Base-by-base conservation (phyloP, 2,329 filamentous ascomycete species). In the Colletotrichum falcatum region DNA sequence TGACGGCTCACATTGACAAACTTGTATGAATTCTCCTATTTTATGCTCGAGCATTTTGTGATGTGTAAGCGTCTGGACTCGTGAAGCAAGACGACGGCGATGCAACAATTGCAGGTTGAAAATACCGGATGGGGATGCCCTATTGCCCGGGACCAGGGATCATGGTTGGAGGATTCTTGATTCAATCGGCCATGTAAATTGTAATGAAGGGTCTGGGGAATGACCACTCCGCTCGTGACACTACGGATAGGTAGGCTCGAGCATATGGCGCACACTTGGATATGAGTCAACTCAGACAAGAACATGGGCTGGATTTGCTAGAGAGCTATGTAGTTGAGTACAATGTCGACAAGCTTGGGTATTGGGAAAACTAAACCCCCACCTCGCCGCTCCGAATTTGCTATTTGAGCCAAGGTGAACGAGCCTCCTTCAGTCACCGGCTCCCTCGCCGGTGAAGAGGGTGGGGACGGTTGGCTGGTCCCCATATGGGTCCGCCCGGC, bases 1-100 rank as follows among this genome's bases (percentile, higher is more conserved):
- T 62, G 48, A 66, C 64, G 63, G 56, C 56, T 66, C 56, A 66
- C 56, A 26, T 61, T 66, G 64, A 66, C 64, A 61, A 65, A 60
- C 49, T 54, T 66, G 12, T 53, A 66, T 48, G 28, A 66, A 46
- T 53, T 46, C 35, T 6, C 23, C 28, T 6, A 4, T 11, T n/a
- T 26, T 14, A 18, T 16, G 37, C 33, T 23, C 11, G 3, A 33
- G 1, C 35, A 12, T 7, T 1, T 28, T 7, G 18, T 44, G 42
- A 12, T 28, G n/a, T 20, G 16, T 11, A 12, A 18, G 30, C 14
- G 23, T 39, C 16, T 9, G 46, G n/a, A 39, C 6, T 3, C 14
- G 20, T 44, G 60, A 11, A 37, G 11, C n/a, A 37, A 30, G 1
- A 11, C n/a, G 53, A 55, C 5, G 3, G 18, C 8, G 23, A 51